Conservation (phyloP, 306 rosid genomes). For the Gleditsia sinensis region DNA sequence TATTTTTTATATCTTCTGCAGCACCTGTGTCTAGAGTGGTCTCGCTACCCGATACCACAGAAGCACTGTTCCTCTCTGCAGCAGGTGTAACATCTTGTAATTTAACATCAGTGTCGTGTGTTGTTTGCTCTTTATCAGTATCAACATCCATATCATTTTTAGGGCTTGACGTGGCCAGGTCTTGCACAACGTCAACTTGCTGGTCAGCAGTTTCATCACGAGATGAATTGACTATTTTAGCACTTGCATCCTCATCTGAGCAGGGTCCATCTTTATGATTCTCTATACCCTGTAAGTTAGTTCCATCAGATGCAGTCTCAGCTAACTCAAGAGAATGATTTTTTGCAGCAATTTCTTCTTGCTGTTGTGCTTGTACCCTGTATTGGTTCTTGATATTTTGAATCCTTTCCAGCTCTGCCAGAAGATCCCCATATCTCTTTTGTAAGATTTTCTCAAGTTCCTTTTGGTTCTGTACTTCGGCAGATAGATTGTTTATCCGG, state of each 20-base stretch:
- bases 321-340: conserved; percentile 44
- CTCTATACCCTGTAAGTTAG: conserved; percentile 33
- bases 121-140: conserved; percentile 23
- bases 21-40: conserved; percentile 18
- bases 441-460: conserved; percentile 80
- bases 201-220: conserved; percentile 39
- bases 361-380: conserved; percentile 50
- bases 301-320: conserved; percentile 42
- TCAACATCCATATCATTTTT: conserved; percentile 40
- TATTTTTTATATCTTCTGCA: conserved; percentile 25
- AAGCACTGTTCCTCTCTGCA: conserved; percentile 36
- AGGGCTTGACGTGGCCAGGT: conserved; percentile 28
- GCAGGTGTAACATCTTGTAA: conserved; percentile 26
- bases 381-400: conserved; percentile 50
- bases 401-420: conserved; percentile 57
- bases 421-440: conserved; percentile 69
- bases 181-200: conserved; percentile 34
- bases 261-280: conserved; percentile 23
- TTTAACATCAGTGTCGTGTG: conserved; percentile 18
- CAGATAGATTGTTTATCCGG: conserved; percentile 70
- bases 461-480: conserved; percentile 84
- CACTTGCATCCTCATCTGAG: conserved; percentile 43
- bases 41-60: conserved; percentile 23
- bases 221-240: conserved; percentile 29
- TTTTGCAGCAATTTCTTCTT: conserved; percentile 55